Evolutionary conservation across 345 rosid genomes (phyloP), one percentile per base, ranked within the genome.

Genomic region (Boechera divaricarpa): DNA sequence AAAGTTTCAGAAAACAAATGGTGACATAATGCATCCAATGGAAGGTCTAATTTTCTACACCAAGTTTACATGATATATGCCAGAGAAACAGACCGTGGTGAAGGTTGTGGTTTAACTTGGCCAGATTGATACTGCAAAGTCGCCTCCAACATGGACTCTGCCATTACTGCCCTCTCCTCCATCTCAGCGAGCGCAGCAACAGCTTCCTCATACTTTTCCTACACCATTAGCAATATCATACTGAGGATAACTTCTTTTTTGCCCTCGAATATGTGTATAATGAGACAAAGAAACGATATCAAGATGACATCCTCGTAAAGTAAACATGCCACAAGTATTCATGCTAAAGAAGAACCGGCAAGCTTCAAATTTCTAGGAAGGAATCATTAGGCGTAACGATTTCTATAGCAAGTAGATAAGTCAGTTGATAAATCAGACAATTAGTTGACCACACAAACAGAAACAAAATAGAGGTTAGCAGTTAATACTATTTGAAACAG

Each of bases 141-240:
- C 16, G 98, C 99, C 88, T 96, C 97, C 86, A 96, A 81, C 98
- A 91, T 90, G 57, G 97, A 96, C 81, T 93, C 99, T 76, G 99
- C 98, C 96, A 93, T 93, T 45, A 93, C 90, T 47, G 82, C 91
- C 79, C 97, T 86, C 85, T 93, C 92, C 87, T 96, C 97, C 97
- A 91, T 96, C 83, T 88, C 96, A 73, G 87, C 87, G 26, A 96
- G 88, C 24, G 88, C 82, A 69, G 86, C 89, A 62, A 84, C 60
- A 35, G 93, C 88, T 57, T 89, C 92, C 83, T 91, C 98, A 73
- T 93, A 93, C 75, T 96, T 96, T 69, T 89, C 98, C 98, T 94
- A 87, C 81, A 79, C 68, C 71, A 39, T 44, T 61, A 54, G 36
- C 48, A 67, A 13, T 35, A 79, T 52, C 21, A 18, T 35, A 35